phyloP scores from a whole-genome alignment of 257 asterid genomes.

The Solanum appendiculatum region DNA sequence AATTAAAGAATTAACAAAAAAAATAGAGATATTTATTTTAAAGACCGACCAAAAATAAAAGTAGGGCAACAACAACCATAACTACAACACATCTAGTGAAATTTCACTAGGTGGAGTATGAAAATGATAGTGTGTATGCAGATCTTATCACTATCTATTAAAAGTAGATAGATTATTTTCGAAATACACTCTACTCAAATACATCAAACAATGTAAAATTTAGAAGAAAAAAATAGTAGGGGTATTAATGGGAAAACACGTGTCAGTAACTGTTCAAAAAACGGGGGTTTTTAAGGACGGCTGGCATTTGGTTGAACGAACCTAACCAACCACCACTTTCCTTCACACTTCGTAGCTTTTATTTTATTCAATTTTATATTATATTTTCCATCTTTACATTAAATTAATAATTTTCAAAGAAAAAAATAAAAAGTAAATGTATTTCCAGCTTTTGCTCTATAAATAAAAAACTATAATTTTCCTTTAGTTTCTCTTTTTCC shows the following conservation, averaged over 20 bases:
- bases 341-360: conserved; percentile 33
- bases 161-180: no score
- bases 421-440: background rate
- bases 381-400: background rate
- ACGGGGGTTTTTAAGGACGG: conserved; percentile 27
- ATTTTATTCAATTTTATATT: background rate
- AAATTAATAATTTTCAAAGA: background rate
- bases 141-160: no score
- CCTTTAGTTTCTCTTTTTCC: conserved; percentile 32
- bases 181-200: no score
- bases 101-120: background rate
- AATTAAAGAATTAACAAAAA: background rate
- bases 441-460: background rate
- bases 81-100: background rate
- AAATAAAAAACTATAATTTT: conserved; percentile 40
- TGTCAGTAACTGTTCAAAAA: background rate
- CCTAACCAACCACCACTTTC: conserved; percentile 63
- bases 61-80: no score
- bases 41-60: no score
- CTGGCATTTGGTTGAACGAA: conserved; percentile 64
- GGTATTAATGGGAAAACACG: background rate
- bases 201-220: no score
- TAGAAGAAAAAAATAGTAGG: no score
- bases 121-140: no score
- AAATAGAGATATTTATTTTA: no score